phyloP scores from a whole-genome alignment of 169 alveolate species.

The Ichthyophthirius multifiliis region DNA sequence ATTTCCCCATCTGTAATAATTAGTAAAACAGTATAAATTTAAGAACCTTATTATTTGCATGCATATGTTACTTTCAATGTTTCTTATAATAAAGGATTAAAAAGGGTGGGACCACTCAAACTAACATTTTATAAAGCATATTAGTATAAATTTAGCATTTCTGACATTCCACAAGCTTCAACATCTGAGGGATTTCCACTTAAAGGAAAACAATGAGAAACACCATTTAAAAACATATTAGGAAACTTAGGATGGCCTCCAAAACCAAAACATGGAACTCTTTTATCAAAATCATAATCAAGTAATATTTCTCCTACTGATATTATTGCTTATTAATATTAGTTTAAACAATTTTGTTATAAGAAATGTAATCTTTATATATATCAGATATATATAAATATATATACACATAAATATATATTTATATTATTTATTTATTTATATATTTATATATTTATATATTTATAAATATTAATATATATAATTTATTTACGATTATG shows the following conservation, averaged over 20 bases:
- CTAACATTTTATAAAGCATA: slow-evolving; percentile 33
- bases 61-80: slow-evolving; percentile 38
- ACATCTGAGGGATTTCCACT: slow-evolving; percentile 52
- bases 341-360: slow-evolving; percentile 14
- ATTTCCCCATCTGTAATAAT: slow-evolving; percentile 71
- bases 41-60: slow-evolving; percentile 14
- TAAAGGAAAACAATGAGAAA: slow-evolving; percentile 62
- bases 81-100: slow-evolving; percentile 46
- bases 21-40: slow-evolving; percentile 53
- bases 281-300: slow-evolving; percentile 71
- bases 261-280: slow-evolving; percentile 74
- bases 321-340: slow-evolving; percentile 56
- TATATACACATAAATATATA: too few species aligned
- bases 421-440: too few species aligned
- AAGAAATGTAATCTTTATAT: slow-evolving; percentile 49
- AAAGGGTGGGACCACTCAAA: slow-evolving; percentile 71
- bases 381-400: too few species aligned
- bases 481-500: slow-evolving; percentile 31
- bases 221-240: slow-evolving; percentile 6
- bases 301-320: slow-evolving; percentile 61
- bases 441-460: too few species aligned
- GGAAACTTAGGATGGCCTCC: slow-evolving; percentile 61
- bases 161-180: slow-evolving; percentile 58
- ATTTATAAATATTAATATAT: not conserved
- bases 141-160: slow-evolving; percentile 51